A percentile compares a stretch with the other conserved stretches of the same genome.
Evolutionary conservation across 23 red algal genomes (phyloP).

Genomic region (Gracilaria domingensis): DNA sequence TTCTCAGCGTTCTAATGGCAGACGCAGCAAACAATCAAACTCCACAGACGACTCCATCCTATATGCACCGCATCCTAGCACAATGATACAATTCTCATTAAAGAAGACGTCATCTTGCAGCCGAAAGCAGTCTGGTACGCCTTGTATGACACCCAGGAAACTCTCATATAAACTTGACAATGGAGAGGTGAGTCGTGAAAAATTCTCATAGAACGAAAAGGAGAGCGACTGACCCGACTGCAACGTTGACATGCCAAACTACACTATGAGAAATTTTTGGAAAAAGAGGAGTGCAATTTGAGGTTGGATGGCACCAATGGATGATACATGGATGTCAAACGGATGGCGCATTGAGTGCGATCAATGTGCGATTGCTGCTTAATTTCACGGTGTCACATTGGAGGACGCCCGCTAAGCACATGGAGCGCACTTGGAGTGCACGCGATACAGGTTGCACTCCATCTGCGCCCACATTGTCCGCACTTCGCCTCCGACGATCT

Average conservation of each 20-base stretch:
- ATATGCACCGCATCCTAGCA: constrained; percentile 94
- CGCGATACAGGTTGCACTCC: too few species aligned
- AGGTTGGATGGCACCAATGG: too few species aligned
- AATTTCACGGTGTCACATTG: too few species aligned
- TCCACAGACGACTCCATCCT: constrained; percentile 99
- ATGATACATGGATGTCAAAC: too few species aligned
- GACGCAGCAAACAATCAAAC: constrained; percentile 98
- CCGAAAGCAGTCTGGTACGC: constrained; percentile 5
- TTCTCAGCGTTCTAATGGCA: constrained; percentile 79
- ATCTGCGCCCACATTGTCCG: too few species aligned
- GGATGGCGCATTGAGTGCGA: too few species aligned
- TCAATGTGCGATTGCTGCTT: too few species aligned
- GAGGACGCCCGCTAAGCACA: too few species aligned
- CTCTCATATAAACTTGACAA: not conserved
- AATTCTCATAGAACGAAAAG: not conserved
- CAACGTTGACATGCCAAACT: constrained; percentile 30
- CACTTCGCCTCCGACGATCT: too few species aligned
- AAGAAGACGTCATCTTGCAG: constrained; percentile 84
- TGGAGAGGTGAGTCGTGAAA: not conserved
- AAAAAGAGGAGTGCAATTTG: too few species aligned
- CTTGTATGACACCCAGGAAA: not conserved
- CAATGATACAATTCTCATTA: constrained; percentile 85
- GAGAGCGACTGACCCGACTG: not conserved
- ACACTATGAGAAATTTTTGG: too few species aligned
- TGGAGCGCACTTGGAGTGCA: too few species aligned